phyloP scores from a whole-genome alignment of 108 stramenopile species.

The Skeletonema menzelii region DNA sequence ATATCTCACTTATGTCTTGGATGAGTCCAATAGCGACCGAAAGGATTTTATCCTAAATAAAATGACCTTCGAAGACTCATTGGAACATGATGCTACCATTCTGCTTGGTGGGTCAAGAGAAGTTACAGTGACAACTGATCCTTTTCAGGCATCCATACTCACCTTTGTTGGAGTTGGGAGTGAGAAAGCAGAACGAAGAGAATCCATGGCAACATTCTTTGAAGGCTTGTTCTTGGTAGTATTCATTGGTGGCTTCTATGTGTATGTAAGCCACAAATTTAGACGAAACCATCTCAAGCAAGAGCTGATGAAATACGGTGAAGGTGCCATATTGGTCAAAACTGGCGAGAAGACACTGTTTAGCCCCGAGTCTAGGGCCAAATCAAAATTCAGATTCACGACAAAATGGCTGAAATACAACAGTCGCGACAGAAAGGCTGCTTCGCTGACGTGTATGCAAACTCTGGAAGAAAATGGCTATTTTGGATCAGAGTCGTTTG shows the following conservation, averaged over 20 bases:
- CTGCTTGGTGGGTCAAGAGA: conserved; percentile 21
- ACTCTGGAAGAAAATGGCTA: conserved; percentile 31
- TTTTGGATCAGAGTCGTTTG: conserved; percentile 24
- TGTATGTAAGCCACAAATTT: conserved; percentile 26
- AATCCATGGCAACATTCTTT: conserved; percentile 24
- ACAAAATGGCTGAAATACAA: not conserved
- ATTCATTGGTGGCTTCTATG: conserved; percentile 31
- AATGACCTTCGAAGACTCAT: conserved; percentile 2
- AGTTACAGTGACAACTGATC: conserved; percentile 19
- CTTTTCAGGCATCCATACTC: not conserved
- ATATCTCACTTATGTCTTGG: conserved; percentile 16
- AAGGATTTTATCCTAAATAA: conserved; percentile 4
- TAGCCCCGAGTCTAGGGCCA: not conserved
- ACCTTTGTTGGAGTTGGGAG: not conserved
- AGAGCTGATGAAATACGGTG: conserved; percentile 20
- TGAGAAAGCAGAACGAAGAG: conserved; percentile 13
- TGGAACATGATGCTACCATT: conserved; percentile 27
- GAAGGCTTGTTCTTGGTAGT: conserved; percentile 19
- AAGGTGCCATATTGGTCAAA: conserved; percentile 22
- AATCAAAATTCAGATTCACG: not conserved
- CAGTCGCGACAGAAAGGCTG: not conserved
- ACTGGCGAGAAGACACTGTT: not conserved
- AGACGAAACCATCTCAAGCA: conserved; percentile 21
- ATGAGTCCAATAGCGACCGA: conserved; percentile 4
- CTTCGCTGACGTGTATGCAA: conserved; percentile 5